Base-by-base conservation (phyloP, 192 early-diverging fungal genomes). In the Kappamyces sp. region DNA sequence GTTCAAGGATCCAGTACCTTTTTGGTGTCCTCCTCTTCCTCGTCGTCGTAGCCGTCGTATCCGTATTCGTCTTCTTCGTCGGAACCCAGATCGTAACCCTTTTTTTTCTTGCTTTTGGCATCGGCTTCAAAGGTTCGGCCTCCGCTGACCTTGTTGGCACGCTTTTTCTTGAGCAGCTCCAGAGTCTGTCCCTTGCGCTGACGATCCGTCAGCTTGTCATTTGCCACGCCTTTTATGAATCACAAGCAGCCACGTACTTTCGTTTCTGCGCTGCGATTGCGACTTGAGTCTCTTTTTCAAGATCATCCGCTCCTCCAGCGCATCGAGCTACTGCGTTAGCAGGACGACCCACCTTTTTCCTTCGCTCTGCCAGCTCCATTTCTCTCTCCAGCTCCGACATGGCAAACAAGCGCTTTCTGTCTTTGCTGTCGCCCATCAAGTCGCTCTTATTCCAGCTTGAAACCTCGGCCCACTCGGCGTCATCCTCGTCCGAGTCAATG, bases 351-450 rank as follows among this genome's bases (percentile, higher is more conserved):
- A 64, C 63, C 54, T 65, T 58, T 48, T 65, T 42, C 12, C 40
- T 33, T 33, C 63, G 15, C 37, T 65, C 63, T 3, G 63, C 63
- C 8, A 65, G 48, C 10, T 48, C 55, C 46, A 33, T 44, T 53
- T 65, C 63, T 60, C 63, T 32, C 38, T 65, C 63, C 1, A 65
- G 47, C 36, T 65, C 63, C 8, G 53, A 57, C 63, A 65, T 65
- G 7, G 15, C 37, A 36, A 48, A 48, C 55, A 65, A 40, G 47
- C 63, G 3, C 33, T 59, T 44, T 46, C 63, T 13, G 41, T 65
- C 63, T 12, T 60, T 32, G 7, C 46, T 40, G 49, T 65, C 63
- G 23, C 63, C 63, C 63, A 65, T 65, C 36, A 65, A 58, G 9
- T 49, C 50, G 40, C 58, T 55, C 7, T 59, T 12, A 15, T 33